Base-by-base conservation (phyloP, 2,329 filamentous ascomycete genomes). In the Onygenales sp. region DNA sequence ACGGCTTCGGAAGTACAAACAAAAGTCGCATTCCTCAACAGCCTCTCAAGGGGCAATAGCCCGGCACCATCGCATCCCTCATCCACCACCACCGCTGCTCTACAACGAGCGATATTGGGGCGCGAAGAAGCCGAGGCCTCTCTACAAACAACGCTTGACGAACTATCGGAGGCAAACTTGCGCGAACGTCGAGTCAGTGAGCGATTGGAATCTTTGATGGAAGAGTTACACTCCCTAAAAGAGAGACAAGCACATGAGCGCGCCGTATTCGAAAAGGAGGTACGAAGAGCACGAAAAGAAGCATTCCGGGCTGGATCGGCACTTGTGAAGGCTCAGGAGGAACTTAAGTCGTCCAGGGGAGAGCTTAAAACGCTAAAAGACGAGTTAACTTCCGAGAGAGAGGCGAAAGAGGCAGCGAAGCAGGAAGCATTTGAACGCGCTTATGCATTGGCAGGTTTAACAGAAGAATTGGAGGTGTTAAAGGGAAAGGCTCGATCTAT, bases 281-380 rank as follows among this genome's bases (percentile, higher is more conserved):
- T 81, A 34, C 69, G 77, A 44, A 74, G 75, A 50, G 70, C 76
- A 42, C 70, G 77, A 14, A 82, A 82, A 62, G 79, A 82, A 59
- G 77, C 78, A 1, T 81, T 81, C 61, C 79, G 78, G 49, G 75
- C 77, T 6, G 76, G 77, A 6, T 79, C 79, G 1, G 69, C 70
- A 2, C 57, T 81, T 31, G 74, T 82, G 2, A 79, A 81, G 59
- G 61, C 74, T 6, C 78, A 82, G 59, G 79, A 82, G 54, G 72
- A 75, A 54, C 56, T 76, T 21, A 74, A 73, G 47, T 63, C 72
- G 21, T 62, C 66, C 4, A 69, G 68, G 54, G 62, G 60, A 1
- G 76, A 77, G 56, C 64, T 78, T 31, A 77, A 73, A 58, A 66
- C 71, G 8, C 66, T 78, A 21, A 79, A 80, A 62, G 74, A 78